Conservation (phyloP, 768 basidiomycete species). For the Cystobasidium onofrii region DNA sequence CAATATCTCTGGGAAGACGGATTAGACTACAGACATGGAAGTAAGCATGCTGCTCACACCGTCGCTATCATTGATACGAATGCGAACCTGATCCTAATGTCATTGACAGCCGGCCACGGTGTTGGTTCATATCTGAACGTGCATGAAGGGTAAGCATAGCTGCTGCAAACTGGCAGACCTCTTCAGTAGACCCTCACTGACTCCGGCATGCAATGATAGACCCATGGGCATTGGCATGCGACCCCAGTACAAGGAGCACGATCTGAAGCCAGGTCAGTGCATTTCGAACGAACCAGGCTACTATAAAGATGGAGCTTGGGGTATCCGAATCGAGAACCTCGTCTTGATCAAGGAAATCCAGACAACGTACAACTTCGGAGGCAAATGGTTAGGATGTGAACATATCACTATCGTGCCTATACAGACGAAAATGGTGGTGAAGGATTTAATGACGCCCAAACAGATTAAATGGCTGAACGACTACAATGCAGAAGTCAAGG, state of each 20-base stretch:
- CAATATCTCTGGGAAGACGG: conserved; percentile 77
- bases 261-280: conserved; percentile 10
- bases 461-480: conserved; percentile 74
- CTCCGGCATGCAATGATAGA: not conserved
- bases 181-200: not conserved
- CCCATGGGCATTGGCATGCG: conserved; percentile 31
- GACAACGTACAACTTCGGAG: conserved; percentile 62
- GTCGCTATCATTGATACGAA: not conserved
- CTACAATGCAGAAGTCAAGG: conserved; percentile 68
- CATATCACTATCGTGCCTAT: conserved; percentile 84
- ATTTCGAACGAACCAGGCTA: conserved; percentile 35
- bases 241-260: conserved; percentile 9
- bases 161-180: conserved; percentile 3
- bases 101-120: conserved; percentile 73
- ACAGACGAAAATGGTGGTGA: conserved; percentile 70
- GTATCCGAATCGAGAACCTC: conserved; percentile 87
- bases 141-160: conserved; percentile 59
- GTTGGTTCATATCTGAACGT: conserved; percentile 92
- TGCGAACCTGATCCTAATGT: not conserved
- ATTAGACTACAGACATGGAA: conserved; percentile 51
- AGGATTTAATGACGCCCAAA: conserved; percentile 54
- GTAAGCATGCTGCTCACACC: not conserved
- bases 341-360: conserved; percentile 61
- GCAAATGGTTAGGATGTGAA: conserved; percentile 76
- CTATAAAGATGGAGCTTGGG: conserved; percentile 66